Evolutionary conservation across 225 moss, liverwort and hornwort species (phyloP).

Genomic region (Marchantia paleacea): DNA sequence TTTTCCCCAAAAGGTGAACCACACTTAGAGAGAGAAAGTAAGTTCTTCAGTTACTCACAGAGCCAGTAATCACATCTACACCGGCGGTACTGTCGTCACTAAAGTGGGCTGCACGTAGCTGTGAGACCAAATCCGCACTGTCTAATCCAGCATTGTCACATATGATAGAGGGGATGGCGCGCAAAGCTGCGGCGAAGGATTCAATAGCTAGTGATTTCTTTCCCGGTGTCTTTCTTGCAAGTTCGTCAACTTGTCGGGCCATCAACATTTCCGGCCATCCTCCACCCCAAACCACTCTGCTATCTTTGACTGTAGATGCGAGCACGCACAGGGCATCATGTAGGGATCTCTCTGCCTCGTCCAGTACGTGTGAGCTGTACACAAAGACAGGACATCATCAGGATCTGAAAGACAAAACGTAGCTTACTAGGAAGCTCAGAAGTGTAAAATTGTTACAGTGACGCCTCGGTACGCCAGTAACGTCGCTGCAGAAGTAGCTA

Average conservation of each 20-base stretch:
- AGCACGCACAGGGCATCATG: constrained; percentile 95
- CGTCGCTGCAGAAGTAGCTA: too few relatives aligned
- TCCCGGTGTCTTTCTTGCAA: constrained; percentile 79
- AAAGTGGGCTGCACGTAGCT: constrained; percentile 82
- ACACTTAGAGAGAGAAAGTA: neutral
- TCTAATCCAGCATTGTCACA: constrained; percentile 95
- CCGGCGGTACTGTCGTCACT: constrained; percentile 67
- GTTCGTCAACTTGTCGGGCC: constrained; percentile 87
- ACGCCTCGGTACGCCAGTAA: neutral
- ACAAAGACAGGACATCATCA: neutral
- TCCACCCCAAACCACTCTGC: constrained; percentile 96
- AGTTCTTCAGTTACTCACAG: constrained; percentile 39
- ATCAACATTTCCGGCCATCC: constrained; percentile 98
- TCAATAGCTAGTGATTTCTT: constrained; percentile 95
- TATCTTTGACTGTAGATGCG: constrained; percentile 83
- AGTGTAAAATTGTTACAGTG: neutral
- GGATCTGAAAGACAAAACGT: neutral
- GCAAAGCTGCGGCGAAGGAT: constrained; percentile 77
- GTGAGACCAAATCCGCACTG: constrained; percentile 88
- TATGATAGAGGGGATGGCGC: constrained; percentile 84
- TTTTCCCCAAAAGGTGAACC: neutral
- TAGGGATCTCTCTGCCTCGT: constrained; percentile 93
- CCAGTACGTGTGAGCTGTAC: constrained; percentile 78
- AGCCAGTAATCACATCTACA: constrained; percentile 88
- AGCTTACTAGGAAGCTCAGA: neutral